A percentile compares a stretch with the other conserved stretches of the same genome.
Conservation (phyloP, 2,329 filamentous ascomycete genomes). For the Achaetomium macrosporum region DNA sequence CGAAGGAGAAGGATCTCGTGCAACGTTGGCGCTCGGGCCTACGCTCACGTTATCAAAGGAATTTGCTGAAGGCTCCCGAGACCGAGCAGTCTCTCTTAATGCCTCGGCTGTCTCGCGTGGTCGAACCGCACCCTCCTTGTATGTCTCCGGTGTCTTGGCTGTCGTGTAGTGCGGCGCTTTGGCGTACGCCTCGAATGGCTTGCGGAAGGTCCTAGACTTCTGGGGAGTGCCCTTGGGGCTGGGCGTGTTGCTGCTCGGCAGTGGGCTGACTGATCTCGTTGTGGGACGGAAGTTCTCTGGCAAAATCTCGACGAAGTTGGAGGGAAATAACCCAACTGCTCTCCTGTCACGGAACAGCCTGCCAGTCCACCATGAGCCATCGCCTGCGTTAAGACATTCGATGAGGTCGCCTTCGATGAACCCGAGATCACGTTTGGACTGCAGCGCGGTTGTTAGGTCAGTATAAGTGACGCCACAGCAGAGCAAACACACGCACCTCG, state of each 20-base stretch:
- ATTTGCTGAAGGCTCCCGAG: constrained; percentile 38
- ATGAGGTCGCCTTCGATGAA: constrained; percentile 98
- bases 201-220: constrained; percentile 59
- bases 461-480: constrained; percentile 12
- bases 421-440: constrained; percentile 88
- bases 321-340: constrained; percentile 89
- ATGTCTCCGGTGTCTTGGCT: constrained; percentile 55
- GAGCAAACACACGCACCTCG: constrained; percentile 49
- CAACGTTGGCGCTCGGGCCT: constrained; percentile 28
- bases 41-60: constrained; percentile 30
- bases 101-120: constrained; percentile 46
- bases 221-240: constrained; percentile 50
- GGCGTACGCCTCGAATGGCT: constrained; percentile 61
- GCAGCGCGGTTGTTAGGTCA: constrained; percentile 4
- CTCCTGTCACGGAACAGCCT: constrained; percentile 82
- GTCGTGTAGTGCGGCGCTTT: constrained; percentile 62
- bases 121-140: constrained; percentile 38
- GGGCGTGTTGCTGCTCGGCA: constrained; percentile 51
- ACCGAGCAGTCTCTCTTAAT: constrained; percentile 41
- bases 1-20: constrained; percentile 13
- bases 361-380: constrained; percentile 98
- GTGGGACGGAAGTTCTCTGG: constrained; percentile 79
- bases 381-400: constrained; percentile 94
- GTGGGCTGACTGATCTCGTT: constrained; percentile 52
- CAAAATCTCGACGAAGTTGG: constrained; percentile 92